Evolutionary conservation across 1,284 basidiomycete species (phyloP).

Genomic region (Fomitopsis betulina): DNA sequence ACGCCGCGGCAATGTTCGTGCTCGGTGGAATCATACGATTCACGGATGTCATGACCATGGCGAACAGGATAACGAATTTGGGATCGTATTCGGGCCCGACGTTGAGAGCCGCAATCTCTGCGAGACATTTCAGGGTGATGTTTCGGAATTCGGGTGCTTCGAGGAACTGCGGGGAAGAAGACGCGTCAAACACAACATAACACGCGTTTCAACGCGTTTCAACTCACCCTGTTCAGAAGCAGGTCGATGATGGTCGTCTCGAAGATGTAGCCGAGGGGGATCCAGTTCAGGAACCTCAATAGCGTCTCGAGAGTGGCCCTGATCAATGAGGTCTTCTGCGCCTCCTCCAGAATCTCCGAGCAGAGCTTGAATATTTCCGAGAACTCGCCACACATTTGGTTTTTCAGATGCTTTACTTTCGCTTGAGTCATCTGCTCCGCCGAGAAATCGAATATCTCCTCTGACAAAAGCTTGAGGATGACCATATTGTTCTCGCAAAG

Average conservation of each 20-base stretch:
- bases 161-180: slow-evolving; percentile 71
- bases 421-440: slow-evolving; percentile 99
- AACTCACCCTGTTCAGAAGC: slow-evolving; percentile 79
- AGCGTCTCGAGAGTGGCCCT: slow-evolving; percentile 95
- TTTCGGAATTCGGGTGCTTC: slow-evolving; percentile 98
- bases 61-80: slow-evolving; percentile 97
- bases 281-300: slow-evolving; percentile 98
- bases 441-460: slow-evolving; percentile 99
- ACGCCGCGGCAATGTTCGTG: slow-evolving; percentile 93
- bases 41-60: slow-evolving; percentile 96
- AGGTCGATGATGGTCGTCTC: slow-evolving; percentile 98
- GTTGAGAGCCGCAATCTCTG: slow-evolving; percentile 93
- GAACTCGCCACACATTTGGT: slow-evolving; percentile 97
- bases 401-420: slow-evolving; percentile 97
- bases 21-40: slow-evolving; percentile 98
- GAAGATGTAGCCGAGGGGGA: slow-evolving; percentile 98
- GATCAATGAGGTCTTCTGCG: slow-evolving; percentile 95
- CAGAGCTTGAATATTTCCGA: slow-evolving; percentile 95
- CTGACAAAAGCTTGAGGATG: slow-evolving; percentile 95
- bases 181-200: slow-evolving; percentile 1
- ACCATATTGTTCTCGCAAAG: slow-evolving; percentile 99
- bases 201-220: slow-evolving; percentile 5
- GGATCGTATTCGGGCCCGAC: slow-evolving; percentile 98
- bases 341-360: slow-evolving; percentile 95
- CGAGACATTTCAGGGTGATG: slow-evolving; percentile 94